Percentiles rank a stretch among this genome's conserved stretches.
Evolutionary conservation across 2,329 filamentous ascomycete genomes (phyloP).

Genomic region (Pestalotiopsis fici): DNA sequence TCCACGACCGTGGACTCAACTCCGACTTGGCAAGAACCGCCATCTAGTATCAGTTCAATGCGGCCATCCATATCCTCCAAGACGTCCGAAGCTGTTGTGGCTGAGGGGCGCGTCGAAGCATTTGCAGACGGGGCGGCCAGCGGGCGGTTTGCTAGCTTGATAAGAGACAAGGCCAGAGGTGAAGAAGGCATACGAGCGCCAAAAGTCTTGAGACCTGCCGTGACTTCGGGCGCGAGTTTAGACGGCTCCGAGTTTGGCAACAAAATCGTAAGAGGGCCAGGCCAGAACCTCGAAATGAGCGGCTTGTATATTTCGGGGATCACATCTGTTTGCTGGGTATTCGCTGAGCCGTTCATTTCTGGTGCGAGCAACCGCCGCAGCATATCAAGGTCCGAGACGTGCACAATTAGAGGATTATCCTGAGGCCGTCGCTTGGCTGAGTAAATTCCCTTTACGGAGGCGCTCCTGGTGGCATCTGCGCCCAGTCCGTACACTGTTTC

Average conservation of each 20-base stretch:
- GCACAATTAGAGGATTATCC: slow-evolving; percentile 94
- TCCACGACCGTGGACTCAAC: slow-evolving; percentile 98
- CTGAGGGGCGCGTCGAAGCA: slow-evolving; percentile 88
- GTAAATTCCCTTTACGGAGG: slow-evolving; percentile 89
- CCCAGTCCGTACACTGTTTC: slow-evolving; percentile 97
- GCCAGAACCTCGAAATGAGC: slow-evolving; percentile 86
- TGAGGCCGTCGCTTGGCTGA: slow-evolving; percentile 85
- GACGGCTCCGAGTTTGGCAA: slow-evolving; percentile 73
- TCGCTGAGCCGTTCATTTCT: slow-evolving; percentile 20
- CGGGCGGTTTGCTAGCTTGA: slow-evolving; percentile 74
- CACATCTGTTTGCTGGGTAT: slow-evolving; percentile 30
- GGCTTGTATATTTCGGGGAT: slow-evolving; percentile 77
- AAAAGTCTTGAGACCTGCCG: slow-evolving; percentile 81
- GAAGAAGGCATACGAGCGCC: slow-evolving; percentile 88
- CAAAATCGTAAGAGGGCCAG: slow-evolving; percentile 88
- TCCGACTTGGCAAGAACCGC: slow-evolving; percentile 82
- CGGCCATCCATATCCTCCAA: slow-evolving; percentile 78
- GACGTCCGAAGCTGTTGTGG: slow-evolving; percentile 89
- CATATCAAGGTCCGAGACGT: slow-evolving; percentile 81
- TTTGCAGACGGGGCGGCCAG: slow-evolving; percentile 94
- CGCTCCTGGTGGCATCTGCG: slow-evolving; percentile 88
- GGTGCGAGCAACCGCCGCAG: slow-evolving; percentile 61
- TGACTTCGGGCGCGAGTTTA: slow-evolving; percentile 85
- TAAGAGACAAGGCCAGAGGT: slow-evolving; percentile 83
- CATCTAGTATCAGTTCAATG: slow-evolving; percentile 87